phyloP scores from a whole-genome alignment of 2,329 filamentous ascomycete species.

The Phialophora verrucosa region DNA sequence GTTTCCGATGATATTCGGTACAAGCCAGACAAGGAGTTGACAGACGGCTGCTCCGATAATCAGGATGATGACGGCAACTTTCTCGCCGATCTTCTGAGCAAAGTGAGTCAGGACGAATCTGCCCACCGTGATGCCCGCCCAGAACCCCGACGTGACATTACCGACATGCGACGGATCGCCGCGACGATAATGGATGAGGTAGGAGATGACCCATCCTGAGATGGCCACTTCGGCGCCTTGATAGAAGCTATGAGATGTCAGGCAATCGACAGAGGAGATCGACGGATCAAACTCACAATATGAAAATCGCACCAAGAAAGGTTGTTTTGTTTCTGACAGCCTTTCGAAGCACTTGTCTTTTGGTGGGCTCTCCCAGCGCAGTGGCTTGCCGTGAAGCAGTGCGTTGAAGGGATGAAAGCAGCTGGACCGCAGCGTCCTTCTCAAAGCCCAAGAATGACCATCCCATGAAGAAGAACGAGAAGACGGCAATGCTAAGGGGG shows the following conservation, averaged over 20 bases:
- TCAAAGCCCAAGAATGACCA: constrained; percentile 76
- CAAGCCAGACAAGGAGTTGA: constrained; percentile 39
- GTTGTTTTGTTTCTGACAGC: constrained; percentile 64
- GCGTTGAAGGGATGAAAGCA: constrained; percentile 51
- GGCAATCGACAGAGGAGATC: background rate
- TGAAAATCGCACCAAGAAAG: constrained; percentile 76
- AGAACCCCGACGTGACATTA: constrained; percentile 72
- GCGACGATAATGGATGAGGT: constrained; percentile 73
- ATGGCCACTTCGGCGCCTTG: constrained; percentile 84
- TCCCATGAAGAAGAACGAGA: constrained; percentile 63
- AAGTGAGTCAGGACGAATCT: constrained; percentile 73
- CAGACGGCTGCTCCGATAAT: constrained; percentile 63
- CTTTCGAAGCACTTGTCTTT: constrained; percentile 50
- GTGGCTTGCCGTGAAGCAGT: constrained; percentile 50
- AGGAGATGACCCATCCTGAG: constrained; percentile 85
- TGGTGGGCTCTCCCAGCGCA: constrained; percentile 40
- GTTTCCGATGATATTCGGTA: constrained; percentile 47
- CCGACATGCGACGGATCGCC: constrained; percentile 74
- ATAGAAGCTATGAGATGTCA: constrained; percentile 60
- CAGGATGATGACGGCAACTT: constrained; percentile 68
- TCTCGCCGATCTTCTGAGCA: constrained; percentile 72
- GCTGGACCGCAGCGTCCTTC: constrained; percentile 58
- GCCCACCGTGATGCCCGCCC: constrained; percentile 75
- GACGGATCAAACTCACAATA: constrained; percentile 59
- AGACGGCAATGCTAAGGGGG: constrained; percentile 62